Conservation (phyloP, 805 yeast species). For the Kazachstania martiniae region DNA sequence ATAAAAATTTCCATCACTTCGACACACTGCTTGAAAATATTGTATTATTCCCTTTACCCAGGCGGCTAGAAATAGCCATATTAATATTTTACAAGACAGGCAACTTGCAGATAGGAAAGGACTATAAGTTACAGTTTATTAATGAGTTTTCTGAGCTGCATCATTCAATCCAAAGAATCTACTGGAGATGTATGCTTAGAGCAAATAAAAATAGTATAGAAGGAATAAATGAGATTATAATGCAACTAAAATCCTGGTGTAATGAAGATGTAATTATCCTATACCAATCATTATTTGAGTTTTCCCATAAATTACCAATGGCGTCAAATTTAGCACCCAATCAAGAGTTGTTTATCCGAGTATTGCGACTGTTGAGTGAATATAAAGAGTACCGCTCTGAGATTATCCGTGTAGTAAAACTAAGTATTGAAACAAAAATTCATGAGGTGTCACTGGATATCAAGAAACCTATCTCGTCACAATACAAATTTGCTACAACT, state of each 20-base stretch:
- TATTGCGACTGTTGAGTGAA: conserved; percentile 12
- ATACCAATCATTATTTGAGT: conserved; percentile 21
- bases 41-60: conserved; percentile 9
- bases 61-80: conserved; percentile 12
- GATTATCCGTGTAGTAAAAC: conserved; percentile 15
- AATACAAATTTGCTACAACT: conserved; percentile 22
- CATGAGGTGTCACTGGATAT: conserved; percentile 5
- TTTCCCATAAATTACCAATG: conserved; percentile 12
- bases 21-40: conserved; percentile 12
- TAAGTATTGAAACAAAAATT: conserved; percentile 19
- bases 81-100: conserved; percentile 16
- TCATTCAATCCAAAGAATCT: conserved; percentile 13
- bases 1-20: conserved; percentile 13
- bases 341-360: conserved; percentile 15
- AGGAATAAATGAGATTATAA: conserved; percentile 1
- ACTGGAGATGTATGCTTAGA: conserved; percentile 18
- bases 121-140: conserved; percentile 11
- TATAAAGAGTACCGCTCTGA: conserved; percentile 5
- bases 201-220: background rate
- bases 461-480: conserved; percentile 7
- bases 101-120: conserved; percentile 6
- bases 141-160: conserved; percentile 8
- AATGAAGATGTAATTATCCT: conserved; percentile 11
- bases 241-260: conserved; percentile 4
- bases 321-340: conserved; percentile 3